A percentile compares a stretch with the other conserved stretches of the same genome.
Evolutionary conservation across 106 monocot species (phyloP).

Genomic region (Allium cepa): DNA sequence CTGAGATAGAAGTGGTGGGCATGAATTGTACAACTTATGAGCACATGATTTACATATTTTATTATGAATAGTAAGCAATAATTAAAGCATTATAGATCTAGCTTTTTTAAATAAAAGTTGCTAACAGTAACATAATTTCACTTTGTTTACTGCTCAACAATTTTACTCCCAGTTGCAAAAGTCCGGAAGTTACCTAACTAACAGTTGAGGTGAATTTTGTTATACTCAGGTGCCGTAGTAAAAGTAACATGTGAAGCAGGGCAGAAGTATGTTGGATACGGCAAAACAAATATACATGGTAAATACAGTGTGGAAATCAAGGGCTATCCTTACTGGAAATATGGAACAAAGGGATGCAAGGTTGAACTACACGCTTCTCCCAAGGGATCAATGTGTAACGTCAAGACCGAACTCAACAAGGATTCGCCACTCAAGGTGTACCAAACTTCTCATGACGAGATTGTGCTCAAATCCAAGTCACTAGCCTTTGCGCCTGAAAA

Average conservation of each 20-base stretch:
- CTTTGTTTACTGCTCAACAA: background rate
- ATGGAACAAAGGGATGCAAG: slow-evolving; percentile 34
- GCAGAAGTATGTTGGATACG: slow-evolving; percentile 19
- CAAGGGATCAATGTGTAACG: slow-evolving; percentile 38
- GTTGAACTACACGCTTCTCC: slow-evolving; percentile 39
- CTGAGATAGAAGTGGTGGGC: background rate
- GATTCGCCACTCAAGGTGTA: slow-evolving; percentile 28
- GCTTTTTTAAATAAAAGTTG: background rate
- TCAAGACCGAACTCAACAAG: slow-evolving; percentile 33
- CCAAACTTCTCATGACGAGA: slow-evolving; percentile 9
- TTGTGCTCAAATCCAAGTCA: slow-evolving; percentile 37
- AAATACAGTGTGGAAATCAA: slow-evolving; percentile 30
- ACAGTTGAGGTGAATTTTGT: background rate
- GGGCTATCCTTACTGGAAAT: slow-evolving; percentile 39
- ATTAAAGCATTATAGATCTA: too few relatives aligned
- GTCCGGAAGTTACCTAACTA: background rate
- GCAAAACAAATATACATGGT: slow-evolving; percentile 30
- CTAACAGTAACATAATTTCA: background rate
- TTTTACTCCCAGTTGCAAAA: background rate
- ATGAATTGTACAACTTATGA: background rate
- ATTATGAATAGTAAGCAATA: background rate
- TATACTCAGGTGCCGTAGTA: slow-evolving; percentile 35
- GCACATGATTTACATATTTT: background rate
- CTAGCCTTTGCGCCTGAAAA: slow-evolving; percentile 41
- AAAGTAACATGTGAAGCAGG: slow-evolving; percentile 42